Percentiles rank a stretch among this genome's conserved stretches.
These are phyloP conservation scores for Penicillium cosmopolitanum DNA, from an alignment of 495 filamentous ascomycete species.

Conservation along the genomic window DNA sequence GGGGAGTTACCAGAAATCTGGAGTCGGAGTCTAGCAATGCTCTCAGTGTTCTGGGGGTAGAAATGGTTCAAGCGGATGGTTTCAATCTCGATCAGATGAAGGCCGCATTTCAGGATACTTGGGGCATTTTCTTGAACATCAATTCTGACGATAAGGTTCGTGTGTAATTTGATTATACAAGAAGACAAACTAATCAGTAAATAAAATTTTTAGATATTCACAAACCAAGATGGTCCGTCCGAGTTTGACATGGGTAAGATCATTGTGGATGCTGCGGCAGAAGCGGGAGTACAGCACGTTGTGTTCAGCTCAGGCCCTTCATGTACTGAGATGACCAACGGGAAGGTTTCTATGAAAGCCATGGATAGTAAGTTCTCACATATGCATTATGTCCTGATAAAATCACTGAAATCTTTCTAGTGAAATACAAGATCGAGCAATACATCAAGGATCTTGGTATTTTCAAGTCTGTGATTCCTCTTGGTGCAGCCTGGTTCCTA, in stretches of 20 bases:
- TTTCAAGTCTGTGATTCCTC: constrained; percentile 27
- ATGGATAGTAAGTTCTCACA: constrained; percentile 25
- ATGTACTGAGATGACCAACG: constrained; percentile 24
- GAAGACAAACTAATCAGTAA: background rate
- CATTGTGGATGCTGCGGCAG: constrained; percentile 30
- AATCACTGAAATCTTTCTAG: constrained; percentile 12
- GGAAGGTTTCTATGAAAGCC: constrained; percentile 25
- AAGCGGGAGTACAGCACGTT: constrained; percentile 30
- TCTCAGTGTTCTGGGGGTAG: constrained; percentile 45
- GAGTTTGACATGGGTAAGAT: constrained; percentile 35
- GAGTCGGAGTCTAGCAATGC: constrained; percentile 42
- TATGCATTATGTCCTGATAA: background rate
- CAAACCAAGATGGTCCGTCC: constrained; percentile 18
- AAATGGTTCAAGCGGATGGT: constrained; percentile 49
- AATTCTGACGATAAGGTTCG: constrained; percentile 36
- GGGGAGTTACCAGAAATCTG: constrained; percentile 44
- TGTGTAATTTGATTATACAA: background rate
- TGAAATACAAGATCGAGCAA: constrained; percentile 30
- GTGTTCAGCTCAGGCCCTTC: constrained; percentile 27
- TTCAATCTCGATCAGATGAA: constrained; percentile 31
- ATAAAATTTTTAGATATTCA: constrained; percentile 12
- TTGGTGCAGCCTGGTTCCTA: constrained; percentile 31
- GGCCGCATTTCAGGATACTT: constrained; percentile 28
- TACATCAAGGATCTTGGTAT: constrained; percentile 19
- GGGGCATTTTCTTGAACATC: constrained; percentile 38